Evolutionary conservation across 2,329 filamentous ascomycete species (phyloP).

Genomic region (Curvularia sp.): DNA sequence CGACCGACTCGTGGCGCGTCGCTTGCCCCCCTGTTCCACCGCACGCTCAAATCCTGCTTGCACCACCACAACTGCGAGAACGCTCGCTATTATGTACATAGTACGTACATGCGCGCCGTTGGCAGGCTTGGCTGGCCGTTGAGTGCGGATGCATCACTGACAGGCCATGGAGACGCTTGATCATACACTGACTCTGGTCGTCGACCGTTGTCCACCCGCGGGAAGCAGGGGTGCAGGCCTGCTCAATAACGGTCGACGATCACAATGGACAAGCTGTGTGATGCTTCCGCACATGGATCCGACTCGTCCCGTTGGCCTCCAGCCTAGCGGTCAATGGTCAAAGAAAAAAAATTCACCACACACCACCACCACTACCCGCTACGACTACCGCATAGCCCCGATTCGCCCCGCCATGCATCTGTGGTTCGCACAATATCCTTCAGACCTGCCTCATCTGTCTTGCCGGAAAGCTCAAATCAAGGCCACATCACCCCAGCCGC

Average conservation of each 20-base stretch:
- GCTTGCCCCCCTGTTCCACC: conserved; percentile 23
- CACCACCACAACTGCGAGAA: neutral
- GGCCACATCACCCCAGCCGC: conserved; percentile 1
- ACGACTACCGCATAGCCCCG: conserved; percentile 21
- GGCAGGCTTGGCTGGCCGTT: conserved; percentile 10
- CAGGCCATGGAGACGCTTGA: conserved; percentile 3
- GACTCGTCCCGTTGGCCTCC: conserved; percentile 42
- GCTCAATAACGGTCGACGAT: conserved; percentile 43
- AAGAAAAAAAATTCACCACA: conserved; percentile 15
- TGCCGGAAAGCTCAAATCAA: neutral
- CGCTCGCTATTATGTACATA: too few species aligned
- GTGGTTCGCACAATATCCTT: conserved; percentile 5
- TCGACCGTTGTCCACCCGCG: conserved; percentile 33
- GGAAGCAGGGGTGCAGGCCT: conserved; percentile 42
- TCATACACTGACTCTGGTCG: conserved; percentile 17
- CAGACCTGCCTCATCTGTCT: neutral
- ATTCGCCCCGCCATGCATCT: conserved; percentile 24
- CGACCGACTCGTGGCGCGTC: conserved; percentile 18
- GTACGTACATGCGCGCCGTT: conserved; percentile 6
- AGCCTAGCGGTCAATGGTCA: conserved; percentile 24
- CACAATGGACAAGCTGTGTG: conserved; percentile 40
- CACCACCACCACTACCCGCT: conserved; percentile 7
- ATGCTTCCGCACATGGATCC: conserved; percentile 42
- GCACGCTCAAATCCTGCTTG: conserved; percentile 18
- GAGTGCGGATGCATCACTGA: conserved; percentile 14